Evolutionary conservation across 2,329 filamentous ascomycete genomes (phyloP), one percentile per base, ranked within the genome.

Genomic region (Microdochium bolleyi): DNA sequence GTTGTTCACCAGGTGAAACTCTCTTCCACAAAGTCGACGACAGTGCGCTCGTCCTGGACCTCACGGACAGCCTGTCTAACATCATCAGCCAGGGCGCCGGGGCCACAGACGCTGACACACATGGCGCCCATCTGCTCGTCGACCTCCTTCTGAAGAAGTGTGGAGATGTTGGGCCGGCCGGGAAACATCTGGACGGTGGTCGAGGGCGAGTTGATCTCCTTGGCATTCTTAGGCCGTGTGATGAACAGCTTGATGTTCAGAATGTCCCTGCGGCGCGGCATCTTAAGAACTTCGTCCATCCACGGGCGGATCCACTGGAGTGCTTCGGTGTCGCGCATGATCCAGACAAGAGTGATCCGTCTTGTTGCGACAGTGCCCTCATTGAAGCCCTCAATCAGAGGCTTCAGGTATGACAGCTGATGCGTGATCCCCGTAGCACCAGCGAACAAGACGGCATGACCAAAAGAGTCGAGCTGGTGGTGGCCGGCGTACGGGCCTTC

Each of bases 351-450:
- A 1, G 87, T 89, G 49, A 97, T 73, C 41, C 86, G 84, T 51
- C 91, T 85, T 3, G 89, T 90, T 3, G 92, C 91, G 37, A 91
- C 84, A 1, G 84, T 91, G 54, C 83, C 82, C 1, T 82, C 74
- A 52, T 83, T 82, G 67, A 80, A 87, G 3, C 87, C 87, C 52
- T 83, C 73, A 54, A 92, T 79, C 3, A 92, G 75, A 51, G 94
- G 86, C 52, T 84, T 85, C 9, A 96, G 80, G 67, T 95, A 95
- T 32, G 91, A 89, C 27, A 97, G 82, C 67, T 95, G 91, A 68
- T 97, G 92, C 1, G 92, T 96, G 70, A 99, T 97, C 56, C 94
- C 94, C 4, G 94, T 91, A 53, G 92, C 89, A 53, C 91, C 92
- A 13, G 92, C 92, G 65, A 96, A 91, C 53, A 99, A 85, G 57